Base-by-base conservation (phyloP, 768 basidiomycete species). In the Trametes cubensis region DNA sequence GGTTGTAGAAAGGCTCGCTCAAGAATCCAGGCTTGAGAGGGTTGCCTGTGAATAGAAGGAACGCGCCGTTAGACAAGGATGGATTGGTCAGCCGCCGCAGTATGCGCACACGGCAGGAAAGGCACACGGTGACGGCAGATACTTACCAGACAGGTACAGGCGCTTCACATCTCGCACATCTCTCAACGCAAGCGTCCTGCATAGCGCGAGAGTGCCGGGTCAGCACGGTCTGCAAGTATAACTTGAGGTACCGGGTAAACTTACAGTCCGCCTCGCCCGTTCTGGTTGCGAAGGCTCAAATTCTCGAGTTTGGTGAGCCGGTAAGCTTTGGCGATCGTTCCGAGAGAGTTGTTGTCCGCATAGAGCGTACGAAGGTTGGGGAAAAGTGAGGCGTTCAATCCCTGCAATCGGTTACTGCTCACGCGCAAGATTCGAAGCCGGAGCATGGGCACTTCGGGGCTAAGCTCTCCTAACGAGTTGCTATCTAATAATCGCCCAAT, bases 111-210 rank as follows among this genome's bases (percentile, higher is more conserved):
- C 58, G 59, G 58, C 3, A 11, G 42, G 49, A 39, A 49, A 55
- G 62, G 53, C 56, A 34, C 34, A 34, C 34, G 34, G 11, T 34
- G 34, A 34, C 34, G 34, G 34, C 10, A 34, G 54, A 41, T 58
- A 81, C 91, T 66, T 73, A 94, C 94, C 94, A 66, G 94, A 95
- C 58, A 98, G 85, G 80, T 98, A 99, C 71, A 98, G 77, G 56
- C 95, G 86, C 77, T 95, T 95, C 69, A 94, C 87, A 78, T 95
- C 93, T 71, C 92, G 87, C 70, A 97, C 84, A 72, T 94, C 90
- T 69, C 85, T 86, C 13, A 74, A 75, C 61, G 75, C 74, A 53
- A 82, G 70, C 56, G 75, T 65, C 68, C 81, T 81, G 74, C 40
- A 34, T 13, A 40, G 49, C 48, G 48, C 48, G 14, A 20, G 23